phyloP scores from a whole-genome alignment of 164 flowering plant species.

The Dillenia turbinata region DNA sequence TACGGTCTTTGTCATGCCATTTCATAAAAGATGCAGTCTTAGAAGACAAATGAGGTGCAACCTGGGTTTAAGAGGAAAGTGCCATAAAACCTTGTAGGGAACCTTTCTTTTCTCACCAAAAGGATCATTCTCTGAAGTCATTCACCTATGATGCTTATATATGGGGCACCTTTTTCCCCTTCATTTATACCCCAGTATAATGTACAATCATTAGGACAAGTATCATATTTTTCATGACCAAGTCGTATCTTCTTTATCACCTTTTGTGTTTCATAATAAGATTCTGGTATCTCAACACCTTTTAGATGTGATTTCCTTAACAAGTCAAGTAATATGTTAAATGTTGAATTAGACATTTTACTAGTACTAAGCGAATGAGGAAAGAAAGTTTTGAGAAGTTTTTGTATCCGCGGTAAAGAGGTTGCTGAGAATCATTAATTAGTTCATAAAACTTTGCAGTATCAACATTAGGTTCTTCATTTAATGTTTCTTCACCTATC shows the following conservation, averaged over 20 bases:
- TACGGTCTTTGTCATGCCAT: conserved; percentile 13
- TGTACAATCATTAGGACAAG: conserved; percentile 19
- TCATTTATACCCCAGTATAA: conserved; percentile 6
- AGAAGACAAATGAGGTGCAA: conserved; percentile 13
- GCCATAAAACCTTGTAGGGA: conserved; percentile 9
- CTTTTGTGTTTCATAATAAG: conserved; percentile 9
- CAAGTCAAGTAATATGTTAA: background rate
- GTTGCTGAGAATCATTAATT: background rate
- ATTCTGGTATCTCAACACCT: background rate
- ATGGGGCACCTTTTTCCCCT: background rate
- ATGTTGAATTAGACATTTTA: no score
- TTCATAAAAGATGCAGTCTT: conserved; percentile 12
- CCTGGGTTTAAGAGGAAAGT: conserved; percentile 14
- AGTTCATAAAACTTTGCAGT: background rate
- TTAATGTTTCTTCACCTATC: no score
- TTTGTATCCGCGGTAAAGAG: no score
- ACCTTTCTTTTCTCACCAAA: background rate
- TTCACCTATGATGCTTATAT: conserved; percentile 3
- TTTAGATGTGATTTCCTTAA: conserved; percentile 9
- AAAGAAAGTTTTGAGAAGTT: conserved; percentile 8
- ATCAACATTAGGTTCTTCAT: background rate
- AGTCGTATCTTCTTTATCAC: conserved; percentile 10
- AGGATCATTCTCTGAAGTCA: background rate
- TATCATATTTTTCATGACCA: conserved; percentile 12
- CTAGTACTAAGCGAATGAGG: background rate